Conservation (phyloP, 805 yeast genomes). For the Ogataea pini region DNA sequence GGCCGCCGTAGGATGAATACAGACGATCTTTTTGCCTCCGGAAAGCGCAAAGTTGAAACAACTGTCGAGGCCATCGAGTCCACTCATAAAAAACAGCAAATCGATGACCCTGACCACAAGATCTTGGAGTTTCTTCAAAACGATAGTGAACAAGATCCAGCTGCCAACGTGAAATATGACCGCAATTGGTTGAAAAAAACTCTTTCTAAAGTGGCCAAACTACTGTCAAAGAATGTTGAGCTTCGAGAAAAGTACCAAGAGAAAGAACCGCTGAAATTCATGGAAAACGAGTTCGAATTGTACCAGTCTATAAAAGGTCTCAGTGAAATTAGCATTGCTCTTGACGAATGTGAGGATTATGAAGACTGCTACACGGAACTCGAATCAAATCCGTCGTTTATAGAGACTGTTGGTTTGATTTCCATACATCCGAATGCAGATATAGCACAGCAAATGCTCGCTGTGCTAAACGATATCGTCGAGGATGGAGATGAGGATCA, state of each 20-base stretch:
- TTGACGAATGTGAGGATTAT: conserved; percentile 16
- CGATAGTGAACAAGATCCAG: conserved; percentile 2
- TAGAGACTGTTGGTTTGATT: conserved; percentile 15
- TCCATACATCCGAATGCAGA: conserved; percentile 22
- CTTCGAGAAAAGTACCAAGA: conserved; percentile 11
- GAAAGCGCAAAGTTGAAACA: conserved; percentile 1
- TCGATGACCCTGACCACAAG: background rate
- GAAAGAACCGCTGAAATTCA: conserved; percentile 15
- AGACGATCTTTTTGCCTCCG: conserved; percentile 7
- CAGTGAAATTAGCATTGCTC: conserved; percentile 21
- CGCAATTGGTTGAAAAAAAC: conserved; percentile 15
- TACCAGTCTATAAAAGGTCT: conserved; percentile 19
- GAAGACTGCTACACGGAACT: conserved; percentile 13
- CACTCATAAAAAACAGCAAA: background rate
- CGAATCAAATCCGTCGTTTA: conserved; percentile 5
- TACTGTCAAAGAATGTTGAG: conserved; percentile 13
- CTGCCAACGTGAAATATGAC: conserved; percentile 9
- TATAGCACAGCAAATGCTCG: conserved; percentile 16
- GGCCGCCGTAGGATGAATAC: conserved; percentile 6
- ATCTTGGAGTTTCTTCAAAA: conserved; percentile 14
- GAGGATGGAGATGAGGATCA: conserved; percentile 10
- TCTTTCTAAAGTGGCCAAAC: conserved; percentile 11
- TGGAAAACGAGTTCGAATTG: conserved; percentile 25
- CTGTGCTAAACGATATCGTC: conserved; percentile 14
- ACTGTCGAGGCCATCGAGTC: background rate